A percentile compares a stretch with the other conserved stretches of the same genome.
phyloP scores from a whole-genome alignment of 768 basidiomycete genomes.

The Podaxis sp. region DNA sequence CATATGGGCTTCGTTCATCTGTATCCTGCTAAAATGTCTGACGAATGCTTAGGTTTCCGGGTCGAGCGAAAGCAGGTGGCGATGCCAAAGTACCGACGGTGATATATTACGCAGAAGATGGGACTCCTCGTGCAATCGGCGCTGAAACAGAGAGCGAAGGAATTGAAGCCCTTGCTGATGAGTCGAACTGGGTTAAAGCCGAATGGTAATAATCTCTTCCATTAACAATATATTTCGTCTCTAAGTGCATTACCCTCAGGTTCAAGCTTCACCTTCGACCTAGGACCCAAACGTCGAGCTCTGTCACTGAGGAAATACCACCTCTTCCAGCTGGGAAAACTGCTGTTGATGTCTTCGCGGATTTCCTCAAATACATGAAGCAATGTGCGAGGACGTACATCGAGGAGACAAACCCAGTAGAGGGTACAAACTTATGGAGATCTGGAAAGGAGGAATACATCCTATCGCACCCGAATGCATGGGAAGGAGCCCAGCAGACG shows the following conservation, averaged over 20 bases:
- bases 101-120: slow-evolving; percentile 38
- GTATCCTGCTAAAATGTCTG: background rate
- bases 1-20: background rate
- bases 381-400: slow-evolving; percentile 32
- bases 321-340: slow-evolving; percentile 31
- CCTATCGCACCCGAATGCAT: slow-evolving; percentile 49
- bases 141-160: slow-evolving; percentile 38
- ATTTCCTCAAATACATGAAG: slow-evolving; percentile 38
- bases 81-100: slow-evolving; percentile 45
- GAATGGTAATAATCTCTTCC: slow-evolving; percentile 35
- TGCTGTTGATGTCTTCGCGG: slow-evolving; percentile 31
- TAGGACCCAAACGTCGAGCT: slow-evolving; percentile 2
- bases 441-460: slow-evolving; percentile 31
- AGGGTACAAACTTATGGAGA: slow-evolving; percentile 24
- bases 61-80: slow-evolving; percentile 35
- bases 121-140: slow-evolving; percentile 33
- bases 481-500: slow-evolving; percentile 49
- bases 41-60: slow-evolving; percentile 32
- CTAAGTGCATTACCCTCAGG: slow-evolving; percentile 17
- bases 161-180: slow-evolving; percentile 33
- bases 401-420: slow-evolving; percentile 31
- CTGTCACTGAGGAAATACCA: slow-evolving; percentile 11
- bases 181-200: slow-evolving; percentile 39
- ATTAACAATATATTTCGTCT: background rate
- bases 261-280: slow-evolving; percentile 24